A percentile compares a stretch with the other conserved stretches of the same genome.
phyloP scores from a whole-genome alignment of 208 protist species.

The Borovskyia barvae region DNA sequence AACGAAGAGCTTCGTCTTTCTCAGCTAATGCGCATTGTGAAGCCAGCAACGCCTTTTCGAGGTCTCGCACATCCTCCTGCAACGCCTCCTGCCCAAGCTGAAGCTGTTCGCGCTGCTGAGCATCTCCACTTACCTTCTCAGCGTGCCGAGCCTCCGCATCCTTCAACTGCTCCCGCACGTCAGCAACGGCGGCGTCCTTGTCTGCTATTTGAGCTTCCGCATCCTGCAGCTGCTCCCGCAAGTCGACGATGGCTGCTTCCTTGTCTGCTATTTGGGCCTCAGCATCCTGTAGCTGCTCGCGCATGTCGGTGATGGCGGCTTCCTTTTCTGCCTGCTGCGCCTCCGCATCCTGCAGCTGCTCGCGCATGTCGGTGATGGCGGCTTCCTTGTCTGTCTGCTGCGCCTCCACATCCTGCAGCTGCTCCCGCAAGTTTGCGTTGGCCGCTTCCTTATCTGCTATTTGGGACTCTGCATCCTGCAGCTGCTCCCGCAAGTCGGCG shows the following conservation, averaged over 20 bases:
- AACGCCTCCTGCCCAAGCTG: conserved; percentile 11
- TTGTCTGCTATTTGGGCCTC: conserved; percentile 9
- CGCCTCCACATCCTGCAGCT: background rate
- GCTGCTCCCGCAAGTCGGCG: conserved; percentile 11
- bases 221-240: conserved; percentile 1
- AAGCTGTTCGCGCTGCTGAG: conserved; percentile 19
- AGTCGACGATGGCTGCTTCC: conserved; percentile 6
- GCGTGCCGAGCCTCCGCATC: background rate
- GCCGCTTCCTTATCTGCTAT: background rate
- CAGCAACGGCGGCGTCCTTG: background rate
- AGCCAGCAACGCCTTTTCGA: background rate
- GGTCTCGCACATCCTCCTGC: too few relatives aligned
- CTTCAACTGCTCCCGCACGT: conserved; percentile 4
- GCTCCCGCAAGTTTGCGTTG: conserved; percentile 6
- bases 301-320: background rate
- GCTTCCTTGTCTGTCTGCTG: background rate
- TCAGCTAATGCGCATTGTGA: too few relatives aligned
- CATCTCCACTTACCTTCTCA: background rate
- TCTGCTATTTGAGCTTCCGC: background rate
- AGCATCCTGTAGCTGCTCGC: conserved; percentile 14
- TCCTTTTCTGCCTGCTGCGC: background rate
- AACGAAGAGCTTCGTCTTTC: too few relatives aligned
- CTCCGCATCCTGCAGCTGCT: conserved; percentile 7
- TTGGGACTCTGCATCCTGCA: background rate
- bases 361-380: conserved; percentile 14